Evolutionary conservation across 2,329 filamentous ascomycete species (phyloP).

Genomic region (Fusarium sarcochroum): DNA sequence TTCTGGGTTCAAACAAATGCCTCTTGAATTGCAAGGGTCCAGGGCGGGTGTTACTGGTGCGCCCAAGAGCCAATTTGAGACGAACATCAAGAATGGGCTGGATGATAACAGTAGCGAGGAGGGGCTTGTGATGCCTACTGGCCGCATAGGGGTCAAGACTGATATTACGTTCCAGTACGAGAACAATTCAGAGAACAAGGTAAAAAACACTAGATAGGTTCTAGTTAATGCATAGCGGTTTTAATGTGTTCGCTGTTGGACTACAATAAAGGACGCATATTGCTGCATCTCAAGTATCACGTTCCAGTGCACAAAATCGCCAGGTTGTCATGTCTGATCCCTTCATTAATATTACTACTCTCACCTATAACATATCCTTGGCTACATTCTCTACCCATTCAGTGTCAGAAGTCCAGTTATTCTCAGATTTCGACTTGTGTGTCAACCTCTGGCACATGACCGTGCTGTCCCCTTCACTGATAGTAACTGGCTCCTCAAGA

Average conservation of each 20-base stretch:
- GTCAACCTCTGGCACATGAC: neutral
- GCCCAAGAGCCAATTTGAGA: conserved; percentile 20
- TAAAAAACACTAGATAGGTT: neutral
- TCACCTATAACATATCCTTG: neutral
- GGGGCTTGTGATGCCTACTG: conserved; percentile 13
- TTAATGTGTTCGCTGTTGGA: neutral
- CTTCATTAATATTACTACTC: too few relatives aligned
- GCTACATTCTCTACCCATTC: neutral
- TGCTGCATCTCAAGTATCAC: too few relatives aligned
- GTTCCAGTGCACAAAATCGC: too few relatives aligned
- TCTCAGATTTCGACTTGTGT: too few relatives aligned
- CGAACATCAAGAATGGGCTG: conserved; percentile 12
- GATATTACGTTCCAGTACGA: conserved; percentile 29
- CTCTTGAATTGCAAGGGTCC: conserved; percentile 22
- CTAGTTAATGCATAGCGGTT: fast-evolving
- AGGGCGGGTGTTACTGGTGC: neutral
- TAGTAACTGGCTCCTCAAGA: fast-evolving
- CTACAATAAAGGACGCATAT: neutral
- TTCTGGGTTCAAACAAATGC: conserved; percentile 37
- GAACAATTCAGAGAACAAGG: neutral
- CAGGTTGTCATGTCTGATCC: too few relatives aligned
- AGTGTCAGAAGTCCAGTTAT: neutral
- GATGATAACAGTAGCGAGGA: conserved; percentile 34
- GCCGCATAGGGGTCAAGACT: conserved; percentile 33
- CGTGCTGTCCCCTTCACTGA: fast-evolving